phyloP scores from a whole-genome alignment of 768 basidiomycete genomes.

The Hericium alpestre region DNA sequence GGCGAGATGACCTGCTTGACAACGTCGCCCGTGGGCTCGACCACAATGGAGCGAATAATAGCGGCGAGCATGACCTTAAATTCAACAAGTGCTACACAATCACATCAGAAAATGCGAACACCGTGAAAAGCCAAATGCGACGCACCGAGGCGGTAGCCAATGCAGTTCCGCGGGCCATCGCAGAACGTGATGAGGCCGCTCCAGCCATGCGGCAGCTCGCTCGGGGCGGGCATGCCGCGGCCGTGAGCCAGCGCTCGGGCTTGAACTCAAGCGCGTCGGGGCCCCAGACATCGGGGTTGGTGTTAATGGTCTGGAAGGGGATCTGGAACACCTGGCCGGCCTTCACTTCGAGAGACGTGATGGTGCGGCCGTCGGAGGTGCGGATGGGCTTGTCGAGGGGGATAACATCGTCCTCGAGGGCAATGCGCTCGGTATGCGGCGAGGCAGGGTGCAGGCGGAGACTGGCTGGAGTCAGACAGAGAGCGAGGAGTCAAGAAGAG shows the following conservation, averaged over 20 bases:
- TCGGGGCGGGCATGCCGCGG: slow-evolving; percentile 18
- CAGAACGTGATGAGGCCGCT: slow-evolving; percentile 28
- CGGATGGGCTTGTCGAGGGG: slow-evolving; percentile 27
- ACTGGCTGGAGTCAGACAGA: slow-evolving; percentile 11
- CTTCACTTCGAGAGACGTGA: slow-evolving; percentile 20
- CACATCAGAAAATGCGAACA: neutral
- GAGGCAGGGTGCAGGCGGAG: slow-evolving; percentile 32
- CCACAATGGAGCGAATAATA: slow-evolving; percentile 26
- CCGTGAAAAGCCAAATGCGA: slow-evolving; percentile 11
- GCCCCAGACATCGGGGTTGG: slow-evolving; percentile 23
- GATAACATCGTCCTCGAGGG: slow-evolving; percentile 30
- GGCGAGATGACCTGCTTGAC: slow-evolving; percentile 24
- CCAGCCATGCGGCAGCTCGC: slow-evolving; percentile 27
- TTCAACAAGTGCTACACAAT: neutral
- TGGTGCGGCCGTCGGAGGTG: slow-evolving; percentile 18
- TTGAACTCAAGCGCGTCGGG: slow-evolving; percentile 24
- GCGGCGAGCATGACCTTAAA: slow-evolving; percentile 11
- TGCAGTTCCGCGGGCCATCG: slow-evolving; percentile 32
- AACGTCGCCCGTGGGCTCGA: slow-evolving; percentile 24
- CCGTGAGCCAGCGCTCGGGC: slow-evolving; percentile 30
- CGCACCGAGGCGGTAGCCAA: slow-evolving; percentile 29
- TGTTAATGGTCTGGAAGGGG: slow-evolving; percentile 22
- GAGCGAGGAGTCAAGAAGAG: neutral
- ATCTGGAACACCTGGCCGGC: slow-evolving; percentile 30
- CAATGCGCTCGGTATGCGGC: slow-evolving; percentile 30